A percentile compares a stretch with the other conserved stretches of the same genome.
Evolutionary conservation across 306 rosid species (phyloP).

Genomic region (Castanea sativa): DNA sequence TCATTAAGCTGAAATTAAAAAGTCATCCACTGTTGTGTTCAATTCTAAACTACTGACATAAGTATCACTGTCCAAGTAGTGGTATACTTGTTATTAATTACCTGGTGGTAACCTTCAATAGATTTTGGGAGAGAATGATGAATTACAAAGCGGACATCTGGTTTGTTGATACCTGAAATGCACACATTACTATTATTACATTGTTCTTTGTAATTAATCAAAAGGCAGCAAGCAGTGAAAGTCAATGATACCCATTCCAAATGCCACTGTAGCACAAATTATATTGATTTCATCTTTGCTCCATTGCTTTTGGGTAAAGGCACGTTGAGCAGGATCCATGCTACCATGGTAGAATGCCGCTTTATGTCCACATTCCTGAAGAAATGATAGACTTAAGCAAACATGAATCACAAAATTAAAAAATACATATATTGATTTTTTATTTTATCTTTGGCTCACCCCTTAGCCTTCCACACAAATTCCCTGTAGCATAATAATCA

Average conservation of each 20-base stretch:
- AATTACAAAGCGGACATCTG: constrained; percentile 96
- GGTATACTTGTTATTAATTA: constrained; percentile 14
- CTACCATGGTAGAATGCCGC: constrained; percentile 93
- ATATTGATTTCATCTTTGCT: constrained; percentile 94
- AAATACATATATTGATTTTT: constrained; percentile 2
- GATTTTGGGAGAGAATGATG: constrained; percentile 98
- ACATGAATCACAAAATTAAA: constrained; percentile 1
- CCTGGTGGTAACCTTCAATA: constrained; percentile 99
- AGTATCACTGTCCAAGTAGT: not conserved
- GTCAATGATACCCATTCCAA: constrained; percentile 90
- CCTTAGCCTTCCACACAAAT: not conserved
- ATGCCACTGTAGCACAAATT: constrained; percentile 98
- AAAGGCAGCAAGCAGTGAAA: constrained; percentile 29
- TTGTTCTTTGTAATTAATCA: constrained; percentile 23
- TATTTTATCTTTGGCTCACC: constrained; percentile 10
- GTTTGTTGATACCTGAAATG: constrained; percentile 93
- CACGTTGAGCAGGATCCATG: constrained; percentile 87
- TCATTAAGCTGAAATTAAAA: not conserved
- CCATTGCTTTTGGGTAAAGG: constrained; percentile 93
- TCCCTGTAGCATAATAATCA: not conserved
- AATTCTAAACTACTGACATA: constrained; percentile 3
- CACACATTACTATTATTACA: constrained; percentile 25
- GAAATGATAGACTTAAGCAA: constrained; percentile 25
- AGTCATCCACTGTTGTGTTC: not conserved
- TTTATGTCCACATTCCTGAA: constrained; percentile 93